A percentile compares a stretch with the other conserved stretches of the same genome.
These are phyloP conservation scores for Gaeumannomyces tritici DNA, from an alignment of 2,329 filamentous ascomycete species.

Conservation along the genomic window DNA sequence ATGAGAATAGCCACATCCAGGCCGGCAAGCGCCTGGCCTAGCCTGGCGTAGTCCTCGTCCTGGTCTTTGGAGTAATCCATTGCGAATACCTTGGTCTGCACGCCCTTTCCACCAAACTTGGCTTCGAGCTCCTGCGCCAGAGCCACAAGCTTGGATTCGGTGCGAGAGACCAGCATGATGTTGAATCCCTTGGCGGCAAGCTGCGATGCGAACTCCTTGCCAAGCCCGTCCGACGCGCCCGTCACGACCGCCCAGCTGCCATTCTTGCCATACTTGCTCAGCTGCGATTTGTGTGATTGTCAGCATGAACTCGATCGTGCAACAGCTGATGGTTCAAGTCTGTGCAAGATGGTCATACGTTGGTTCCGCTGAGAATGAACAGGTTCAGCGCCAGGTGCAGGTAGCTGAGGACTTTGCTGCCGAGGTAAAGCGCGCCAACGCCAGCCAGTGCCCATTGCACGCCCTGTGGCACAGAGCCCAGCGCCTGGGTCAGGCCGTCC, in stretches of 20 bases:
- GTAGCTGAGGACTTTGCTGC: slow-evolving; percentile 46
- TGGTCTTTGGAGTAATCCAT: slow-evolving; percentile 87
- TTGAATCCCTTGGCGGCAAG: slow-evolving; percentile 91
- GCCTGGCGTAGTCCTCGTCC: slow-evolving; percentile 67
- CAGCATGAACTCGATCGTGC: no score
- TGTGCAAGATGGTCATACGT: slow-evolving; percentile 33
- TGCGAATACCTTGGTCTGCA: slow-evolving; percentile 68
- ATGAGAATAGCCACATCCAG: slow-evolving; percentile 81
- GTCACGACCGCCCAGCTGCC: slow-evolving; percentile 93
- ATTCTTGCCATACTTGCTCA: slow-evolving; percentile 81
- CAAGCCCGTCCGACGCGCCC: slow-evolving; percentile 90
- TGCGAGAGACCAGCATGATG: slow-evolving; percentile 87
- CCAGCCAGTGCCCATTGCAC: slow-evolving; percentile 37
- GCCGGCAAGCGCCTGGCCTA: slow-evolving; percentile 58
- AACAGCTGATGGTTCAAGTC: background rate
- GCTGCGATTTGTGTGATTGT: slow-evolving; percentile 42
- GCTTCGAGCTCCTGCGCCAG: slow-evolving; percentile 66
- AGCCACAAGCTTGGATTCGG: slow-evolving; percentile 77
- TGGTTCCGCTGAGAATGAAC: slow-evolving; percentile 57
- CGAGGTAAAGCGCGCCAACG: slow-evolving; percentile 50
- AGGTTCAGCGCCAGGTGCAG: slow-evolving; percentile 54
- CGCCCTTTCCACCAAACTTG: slow-evolving; percentile 49
- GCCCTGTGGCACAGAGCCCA: slow-evolving; percentile 21
- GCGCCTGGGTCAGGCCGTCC: slow-evolving; percentile 20
- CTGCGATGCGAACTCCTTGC: slow-evolving; percentile 90